Base-by-base conservation (phyloP, 352 stramenopile genomes). In the Poterioochromonas sp. region DNA sequence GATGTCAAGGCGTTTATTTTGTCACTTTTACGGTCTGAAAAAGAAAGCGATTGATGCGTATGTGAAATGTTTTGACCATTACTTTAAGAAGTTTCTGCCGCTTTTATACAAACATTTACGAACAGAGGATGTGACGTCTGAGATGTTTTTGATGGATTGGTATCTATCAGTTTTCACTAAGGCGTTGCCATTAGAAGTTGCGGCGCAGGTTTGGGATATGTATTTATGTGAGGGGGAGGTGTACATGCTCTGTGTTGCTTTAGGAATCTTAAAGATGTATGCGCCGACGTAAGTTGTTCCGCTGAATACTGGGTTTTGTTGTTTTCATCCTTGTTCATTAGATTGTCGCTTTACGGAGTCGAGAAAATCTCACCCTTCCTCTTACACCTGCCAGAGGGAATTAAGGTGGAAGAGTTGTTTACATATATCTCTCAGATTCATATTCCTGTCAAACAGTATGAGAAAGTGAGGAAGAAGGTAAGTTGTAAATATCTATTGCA, bases 71-170 rank as follows among this genome's bases (percentile, higher is more conserved):
- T 71, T 71, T 29, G 34, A 71, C 34, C n/a, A 47, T 49, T 71
- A 41, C 34, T 71, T 71, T 29, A 71, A 44, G 40, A 44, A 44
- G 34, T 71, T 41, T 44, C 40, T 71, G 35, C 62, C 62, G 20
- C 32, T 71, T 8, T 49, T 71, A 32, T 44, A 71, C 32, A 29
- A 71, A 3, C 62, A 71, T 32, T 44, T 71, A 1, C 2, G 1
- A 32, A 3, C 1, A 2, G 62, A 71, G 32, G 39, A 29, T 32
- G 35, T 71, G 2, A 32, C 34, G 34, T 34, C 11, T 44, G 34
- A 49, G 35, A 71, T 71, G 62, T 71, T 71, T 71, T 32, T 71
- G 34, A 47, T 71, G 62, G 62, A 71, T 49, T 71, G 62, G 62
- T n/a, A 71, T 32, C 32, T 71, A 49, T 11, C 62, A n/a, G 3